Evolutionary conservation across 257 asterid species (phyloP).

Genomic region (Solanum rostratum): DNA sequence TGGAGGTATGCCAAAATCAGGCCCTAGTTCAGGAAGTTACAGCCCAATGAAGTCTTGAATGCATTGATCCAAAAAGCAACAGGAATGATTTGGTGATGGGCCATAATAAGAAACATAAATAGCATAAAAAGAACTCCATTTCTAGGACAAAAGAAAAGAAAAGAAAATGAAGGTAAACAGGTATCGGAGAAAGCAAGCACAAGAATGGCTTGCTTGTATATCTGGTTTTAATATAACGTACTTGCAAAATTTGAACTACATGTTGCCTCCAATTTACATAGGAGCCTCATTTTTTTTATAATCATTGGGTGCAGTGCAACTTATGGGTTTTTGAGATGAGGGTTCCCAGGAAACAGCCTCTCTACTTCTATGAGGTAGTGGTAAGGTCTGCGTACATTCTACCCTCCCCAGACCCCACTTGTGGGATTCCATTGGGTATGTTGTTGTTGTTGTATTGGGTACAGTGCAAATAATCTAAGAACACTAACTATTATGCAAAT

Average conservation of each 20-base stretch:
- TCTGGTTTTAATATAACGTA: background rate
- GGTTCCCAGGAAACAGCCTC: too few species aligned
- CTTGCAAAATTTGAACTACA: background rate
- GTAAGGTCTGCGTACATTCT: too few species aligned
- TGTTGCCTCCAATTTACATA: background rate
- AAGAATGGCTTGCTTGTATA: background rate
- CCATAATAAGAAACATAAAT: background rate
- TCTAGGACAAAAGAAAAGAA: background rate
- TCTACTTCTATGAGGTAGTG: too few species aligned
- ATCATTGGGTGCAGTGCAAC: background rate
- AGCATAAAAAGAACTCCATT: background rate
- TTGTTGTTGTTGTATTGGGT: too few species aligned
- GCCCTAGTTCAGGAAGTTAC: constrained; percentile 39
- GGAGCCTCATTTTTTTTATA: background rate
- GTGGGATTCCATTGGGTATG: too few species aligned
- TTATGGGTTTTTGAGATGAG: too few species aligned
- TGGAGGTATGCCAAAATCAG: constrained; percentile 69
- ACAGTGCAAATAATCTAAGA: background rate
- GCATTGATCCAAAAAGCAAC: background rate
- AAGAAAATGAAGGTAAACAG: background rate
- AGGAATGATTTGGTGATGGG: constrained; percentile 1
- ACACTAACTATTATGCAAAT: background rate
- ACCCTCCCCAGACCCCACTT: too few species aligned
- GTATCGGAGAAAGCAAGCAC: background rate
- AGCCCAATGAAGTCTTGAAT: background rate